Percentiles rank a stretch among this genome's conserved stretches.
These are phyloP conservation scores for Carex littledalei DNA, from an alignment of 176 grass and related monocot species.

Conservation along the genomic window DNA sequence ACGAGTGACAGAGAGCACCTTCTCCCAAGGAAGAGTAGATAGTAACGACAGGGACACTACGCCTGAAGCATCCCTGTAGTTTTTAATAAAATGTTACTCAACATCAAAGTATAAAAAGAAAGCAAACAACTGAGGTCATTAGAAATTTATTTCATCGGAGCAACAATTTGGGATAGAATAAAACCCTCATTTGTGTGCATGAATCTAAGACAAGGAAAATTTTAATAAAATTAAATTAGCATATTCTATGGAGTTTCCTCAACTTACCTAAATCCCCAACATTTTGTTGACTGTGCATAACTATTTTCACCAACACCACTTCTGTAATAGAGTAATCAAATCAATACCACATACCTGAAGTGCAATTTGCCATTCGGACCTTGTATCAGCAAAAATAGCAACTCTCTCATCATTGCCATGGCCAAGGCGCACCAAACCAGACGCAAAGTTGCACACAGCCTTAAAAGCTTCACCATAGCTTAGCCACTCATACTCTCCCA, in stretches of 20 bases:
- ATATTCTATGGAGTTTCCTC: neutral
- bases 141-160: neutral
- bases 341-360: slow-evolving; percentile 57
- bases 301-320: neutral
- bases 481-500: slow-evolving; percentile 81
- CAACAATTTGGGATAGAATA: neutral
- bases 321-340: neutral
- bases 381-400: slow-evolving; percentile 91
- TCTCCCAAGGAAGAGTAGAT: slow-evolving; percentile 93
- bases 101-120: neutral
- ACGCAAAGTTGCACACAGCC: slow-evolving; percentile 64
- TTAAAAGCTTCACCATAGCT: slow-evolving; percentile 71
- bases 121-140: neutral
- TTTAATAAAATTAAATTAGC: neutral
- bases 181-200: neutral
- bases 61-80: slow-evolving; percentile 83
- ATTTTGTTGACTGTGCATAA: neutral
- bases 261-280: neutral
- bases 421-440: slow-evolving; percentile 61
- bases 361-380: slow-evolving; percentile 83
- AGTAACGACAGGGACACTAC: slow-evolving; percentile 74
- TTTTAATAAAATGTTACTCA: neutral
- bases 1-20: slow-evolving; percentile 80
- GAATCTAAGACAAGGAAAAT: neutral
- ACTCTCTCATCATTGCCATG: slow-evolving; percentile 52